These are phyloP conservation scores for Penicillium italicum DNA, from an alignment of 2,329 filamentous ascomycete genomes.

Conservation along the genomic window DNA sequence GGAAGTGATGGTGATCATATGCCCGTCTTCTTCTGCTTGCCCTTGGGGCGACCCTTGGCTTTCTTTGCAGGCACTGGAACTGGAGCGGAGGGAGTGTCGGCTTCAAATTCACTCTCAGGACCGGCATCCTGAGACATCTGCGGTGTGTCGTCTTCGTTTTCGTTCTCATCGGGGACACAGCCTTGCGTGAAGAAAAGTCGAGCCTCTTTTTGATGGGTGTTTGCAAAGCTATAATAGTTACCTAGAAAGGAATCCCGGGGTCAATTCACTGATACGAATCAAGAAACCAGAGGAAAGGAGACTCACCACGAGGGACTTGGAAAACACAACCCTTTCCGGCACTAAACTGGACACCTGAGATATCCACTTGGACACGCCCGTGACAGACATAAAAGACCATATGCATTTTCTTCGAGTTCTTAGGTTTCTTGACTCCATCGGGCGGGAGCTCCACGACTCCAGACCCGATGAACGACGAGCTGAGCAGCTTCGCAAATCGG, in stretches of 20 bases:
- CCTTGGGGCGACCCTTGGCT: conserved; percentile 29
- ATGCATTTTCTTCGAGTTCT: conserved; percentile 94
- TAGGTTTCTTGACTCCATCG: conserved; percentile 76
- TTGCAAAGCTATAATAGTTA: conserved; percentile 88
- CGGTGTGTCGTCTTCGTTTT: conserved; percentile 15
- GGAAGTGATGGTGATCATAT: conserved; percentile 13
- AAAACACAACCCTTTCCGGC: conserved; percentile 86
- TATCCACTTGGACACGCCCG: conserved; percentile 76
- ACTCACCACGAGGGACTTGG: conserved; percentile 89
- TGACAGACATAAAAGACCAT: conserved; percentile 91
- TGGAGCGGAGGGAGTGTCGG: conserved; percentile 9
- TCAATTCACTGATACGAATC: background rate
- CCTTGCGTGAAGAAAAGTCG: conserved; percentile 91
- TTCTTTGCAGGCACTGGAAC: conserved; percentile 11
- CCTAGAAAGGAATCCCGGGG: conserved; percentile 52
- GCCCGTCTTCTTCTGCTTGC: conserved; percentile 34
- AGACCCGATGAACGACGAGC: conserved; percentile 78
- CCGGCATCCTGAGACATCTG: conserved; percentile 6
- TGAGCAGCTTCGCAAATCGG: conserved; percentile 83
- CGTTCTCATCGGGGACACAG: conserved; percentile 54
- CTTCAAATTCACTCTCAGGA: conserved; percentile 19
- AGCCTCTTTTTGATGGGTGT: conserved; percentile 68
- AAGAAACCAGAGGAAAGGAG: background rate
- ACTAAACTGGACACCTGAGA: conserved; percentile 58
- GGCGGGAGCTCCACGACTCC: conserved; percentile 87